Conservation (phyloP, 108 stramenopile genomes). For the Pinguiococcus pyrenoidosus region DNA sequence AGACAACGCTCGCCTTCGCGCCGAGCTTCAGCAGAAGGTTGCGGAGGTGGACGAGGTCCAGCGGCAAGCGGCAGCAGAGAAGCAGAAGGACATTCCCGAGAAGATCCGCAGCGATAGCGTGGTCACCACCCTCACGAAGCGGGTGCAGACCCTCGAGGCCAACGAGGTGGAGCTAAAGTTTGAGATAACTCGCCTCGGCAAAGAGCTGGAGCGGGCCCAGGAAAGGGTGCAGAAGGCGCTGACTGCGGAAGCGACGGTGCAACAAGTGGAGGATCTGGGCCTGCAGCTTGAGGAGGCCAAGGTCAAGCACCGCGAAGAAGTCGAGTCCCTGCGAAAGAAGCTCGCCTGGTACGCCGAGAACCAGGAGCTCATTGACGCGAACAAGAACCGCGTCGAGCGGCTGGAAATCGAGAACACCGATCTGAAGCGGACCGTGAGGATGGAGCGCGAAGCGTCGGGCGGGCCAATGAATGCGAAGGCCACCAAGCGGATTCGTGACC, state of each 20-base stretch:
- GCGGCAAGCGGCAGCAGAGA: neutral
- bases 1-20: too few species aligned
- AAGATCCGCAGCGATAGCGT: neutral
- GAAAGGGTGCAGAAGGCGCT: neutral
- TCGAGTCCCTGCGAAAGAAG: neutral
- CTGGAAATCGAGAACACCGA: too few species aligned
- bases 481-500: neutral
- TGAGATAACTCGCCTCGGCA: constrained; percentile 1
- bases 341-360: constrained; percentile 1
- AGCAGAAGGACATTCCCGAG: neutral
- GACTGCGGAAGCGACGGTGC: neutral
- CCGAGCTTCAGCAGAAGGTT: too few species aligned
- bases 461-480: too few species aligned
- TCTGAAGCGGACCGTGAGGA: too few species aligned
- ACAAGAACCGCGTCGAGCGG: constrained; percentile 2
- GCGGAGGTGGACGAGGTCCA: neutral
- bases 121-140: neutral
- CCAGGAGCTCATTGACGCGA: constrained; percentile 3
- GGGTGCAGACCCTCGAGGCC: neutral
- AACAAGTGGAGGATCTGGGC: neutral
- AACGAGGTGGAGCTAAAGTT: constrained; percentile 1
- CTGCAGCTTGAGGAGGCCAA: neutral
- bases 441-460: too few species aligned
- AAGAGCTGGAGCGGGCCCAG: neutral
- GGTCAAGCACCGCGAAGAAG: neutral